Evolutionary conservation across 495 filamentous ascomycete species (phyloP).

Genomic region (Penicillium chermesinum): DNA sequence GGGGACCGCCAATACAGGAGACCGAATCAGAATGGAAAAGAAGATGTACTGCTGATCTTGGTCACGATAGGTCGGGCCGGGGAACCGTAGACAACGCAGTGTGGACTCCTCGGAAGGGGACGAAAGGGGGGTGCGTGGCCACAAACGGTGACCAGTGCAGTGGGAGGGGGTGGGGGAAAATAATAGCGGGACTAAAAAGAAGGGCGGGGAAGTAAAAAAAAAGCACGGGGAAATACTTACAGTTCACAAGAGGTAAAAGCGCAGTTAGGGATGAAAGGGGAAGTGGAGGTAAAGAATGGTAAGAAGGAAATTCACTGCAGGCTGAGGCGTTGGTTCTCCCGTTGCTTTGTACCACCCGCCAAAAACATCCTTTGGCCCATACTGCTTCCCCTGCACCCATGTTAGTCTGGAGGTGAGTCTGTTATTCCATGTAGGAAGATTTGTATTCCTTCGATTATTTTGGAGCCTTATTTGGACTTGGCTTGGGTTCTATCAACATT

Average conservation of each 20-base stretch:
- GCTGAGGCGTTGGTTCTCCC: not conserved
- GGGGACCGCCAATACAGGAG: too few relatives aligned
- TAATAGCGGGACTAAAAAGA: constrained; percentile 13
- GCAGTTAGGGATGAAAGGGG: constrained; percentile 16
- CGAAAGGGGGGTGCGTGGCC: constrained; percentile 36
- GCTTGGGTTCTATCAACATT: not conserved
- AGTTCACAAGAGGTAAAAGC: constrained; percentile 16
- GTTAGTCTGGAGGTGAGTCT: not conserved
- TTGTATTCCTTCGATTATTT: not conserved
- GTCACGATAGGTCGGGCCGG: constrained; percentile 16
- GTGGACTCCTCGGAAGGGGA: constrained; percentile 13
- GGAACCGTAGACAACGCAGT: constrained; percentile 17
- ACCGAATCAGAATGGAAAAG: not conserved
- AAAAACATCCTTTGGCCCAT: too few relatives aligned
- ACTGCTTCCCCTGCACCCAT: not conserved
- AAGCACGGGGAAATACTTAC: constrained; percentile 16
- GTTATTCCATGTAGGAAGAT: not conserved
- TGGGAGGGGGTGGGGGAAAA: constrained; percentile 6
- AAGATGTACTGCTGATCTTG: constrained; percentile 14
- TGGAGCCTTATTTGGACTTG: not conserved
- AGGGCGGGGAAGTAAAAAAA: constrained; percentile 10
- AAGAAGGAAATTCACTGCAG: constrained; percentile 11
- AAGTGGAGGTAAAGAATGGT: constrained; percentile 16
- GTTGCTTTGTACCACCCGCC: not conserved
- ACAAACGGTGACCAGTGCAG: constrained; percentile 17